These are phyloP conservation scores for Paspalum notatum DNA, from an alignment of 176 grass and related monocot genomes.

Conservation along the genomic window DNA sequence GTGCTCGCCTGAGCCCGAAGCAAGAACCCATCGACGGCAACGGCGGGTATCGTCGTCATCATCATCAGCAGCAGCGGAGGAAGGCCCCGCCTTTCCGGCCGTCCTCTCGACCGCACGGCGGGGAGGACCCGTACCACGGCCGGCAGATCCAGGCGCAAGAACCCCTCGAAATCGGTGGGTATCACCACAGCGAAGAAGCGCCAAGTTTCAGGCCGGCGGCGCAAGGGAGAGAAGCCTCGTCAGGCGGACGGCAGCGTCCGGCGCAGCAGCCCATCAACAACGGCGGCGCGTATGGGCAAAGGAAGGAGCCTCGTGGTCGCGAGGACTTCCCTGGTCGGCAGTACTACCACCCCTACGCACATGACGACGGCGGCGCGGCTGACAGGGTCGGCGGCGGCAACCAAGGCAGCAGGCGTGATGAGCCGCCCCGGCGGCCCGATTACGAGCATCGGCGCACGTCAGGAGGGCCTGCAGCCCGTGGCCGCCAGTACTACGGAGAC, in stretches of 20 bases:
- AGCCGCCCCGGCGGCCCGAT: neutral
- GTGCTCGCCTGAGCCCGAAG: neutral
- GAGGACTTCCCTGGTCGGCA: neutral
- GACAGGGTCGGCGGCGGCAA: neutral
- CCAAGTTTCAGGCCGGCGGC: neutral
- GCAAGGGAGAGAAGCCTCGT: neutral
- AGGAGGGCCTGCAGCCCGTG: neutral
- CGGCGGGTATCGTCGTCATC: neutral
- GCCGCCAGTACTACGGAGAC: neutral
- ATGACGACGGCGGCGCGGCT: neutral
- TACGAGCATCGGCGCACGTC: neutral
- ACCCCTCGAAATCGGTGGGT: neutral
- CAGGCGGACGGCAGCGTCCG: neutral
- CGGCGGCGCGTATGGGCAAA: neutral
- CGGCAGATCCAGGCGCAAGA: neutral
- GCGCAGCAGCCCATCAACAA: neutral
- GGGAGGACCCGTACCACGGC: neutral
- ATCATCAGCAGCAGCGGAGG: neutral
- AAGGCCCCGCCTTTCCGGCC: neutral
- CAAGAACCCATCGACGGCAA: neutral
- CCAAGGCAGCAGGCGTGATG: neutral
- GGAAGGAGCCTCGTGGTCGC: neutral
- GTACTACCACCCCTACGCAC: conserved; percentile 33
- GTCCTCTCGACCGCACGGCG: neutral
- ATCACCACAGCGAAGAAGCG: neutral